These are phyloP conservation scores for Haplosporangium gracile DNA, from an alignment of 192 early-diverging fungal species.

Conservation along the genomic window DNA sequence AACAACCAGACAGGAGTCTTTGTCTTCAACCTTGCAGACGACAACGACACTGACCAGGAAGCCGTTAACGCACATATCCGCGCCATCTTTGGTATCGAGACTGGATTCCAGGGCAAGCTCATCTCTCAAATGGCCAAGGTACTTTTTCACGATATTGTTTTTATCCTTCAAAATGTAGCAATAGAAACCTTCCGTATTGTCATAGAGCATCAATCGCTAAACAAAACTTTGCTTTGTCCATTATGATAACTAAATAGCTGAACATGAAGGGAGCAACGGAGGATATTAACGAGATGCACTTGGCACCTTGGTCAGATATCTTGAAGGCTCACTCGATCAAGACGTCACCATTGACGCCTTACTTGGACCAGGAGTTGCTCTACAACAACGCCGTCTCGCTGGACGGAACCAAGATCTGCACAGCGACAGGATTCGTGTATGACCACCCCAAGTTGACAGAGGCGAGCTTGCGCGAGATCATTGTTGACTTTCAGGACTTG, in stretches of 20 bases:
- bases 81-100: constrained; percentile 83
- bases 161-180: background rate
- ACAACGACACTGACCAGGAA: constrained; percentile 90
- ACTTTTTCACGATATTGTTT: background rate
- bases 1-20: constrained; percentile 63
- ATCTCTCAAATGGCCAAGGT: constrained; percentile 87
- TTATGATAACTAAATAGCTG: constrained; percentile 59
- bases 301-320: constrained; percentile 93
- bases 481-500: constrained; percentile 84
- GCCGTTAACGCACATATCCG: constrained; percentile 79
- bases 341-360: constrained; percentile 92
- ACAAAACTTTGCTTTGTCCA: background rate
- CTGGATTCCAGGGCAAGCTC: constrained; percentile 85
- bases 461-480: constrained; percentile 75
- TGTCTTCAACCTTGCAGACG: constrained; percentile 90
- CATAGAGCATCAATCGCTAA: background rate
- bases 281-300: constrained; percentile 93
- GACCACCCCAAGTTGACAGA: constrained; percentile 74
- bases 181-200: background rate
- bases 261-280: constrained; percentile 89
- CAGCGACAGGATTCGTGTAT: constrained; percentile 79
- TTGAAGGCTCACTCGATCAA: constrained; percentile 76
- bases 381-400: constrained; percentile 87
- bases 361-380: constrained; percentile 92
- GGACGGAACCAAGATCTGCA: constrained; percentile 88